These are phyloP conservation scores for Fusarium sp. DNA, from an alignment of 2,329 filamentous ascomycete genomes.

Conservation along the genomic window DNA sequence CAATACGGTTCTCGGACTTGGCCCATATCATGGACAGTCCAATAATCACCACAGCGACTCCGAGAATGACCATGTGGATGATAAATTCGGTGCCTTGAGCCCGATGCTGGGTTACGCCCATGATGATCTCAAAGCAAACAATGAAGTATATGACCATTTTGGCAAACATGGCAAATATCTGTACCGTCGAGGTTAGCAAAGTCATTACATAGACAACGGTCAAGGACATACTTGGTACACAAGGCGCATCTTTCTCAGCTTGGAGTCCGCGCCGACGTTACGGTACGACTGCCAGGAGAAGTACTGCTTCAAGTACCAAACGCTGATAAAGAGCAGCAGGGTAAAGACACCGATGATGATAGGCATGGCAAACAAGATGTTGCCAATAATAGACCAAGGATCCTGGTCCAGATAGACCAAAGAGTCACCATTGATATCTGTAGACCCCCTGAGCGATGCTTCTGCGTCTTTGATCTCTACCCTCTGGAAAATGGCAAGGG, in stretches of 20 bases:
- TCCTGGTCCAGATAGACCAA: constrained; percentile 9
- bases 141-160: constrained; percentile 14
- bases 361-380: background rate
- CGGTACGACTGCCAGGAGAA: constrained; percentile 27
- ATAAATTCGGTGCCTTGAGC: background rate
- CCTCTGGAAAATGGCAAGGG: constrained; percentile 5
- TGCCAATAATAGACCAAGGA: background rate
- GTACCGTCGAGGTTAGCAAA: fast-evolving
- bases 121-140: background rate
- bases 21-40: background rate
- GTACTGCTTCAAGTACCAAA: constrained; percentile 15
- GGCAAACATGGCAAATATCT: constrained; percentile 24
- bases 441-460: background rate
- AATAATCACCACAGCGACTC: background rate
- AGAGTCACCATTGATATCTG: background rate
- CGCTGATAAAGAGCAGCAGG: background rate
- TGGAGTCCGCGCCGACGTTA: constrained; percentile 10
- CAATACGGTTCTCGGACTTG: constrained; percentile 7
- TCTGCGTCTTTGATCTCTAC: background rate
- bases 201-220: fast-evolving
- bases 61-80: constrained; percentile 1
- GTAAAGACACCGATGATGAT: background rate
- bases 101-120: background rate
- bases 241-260: constrained; percentile 13
- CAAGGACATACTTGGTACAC: background rate